phyloP scores from a whole-genome alignment of 176 grass and related monocot species.

The Cenchrus fungigraminus region DNA sequence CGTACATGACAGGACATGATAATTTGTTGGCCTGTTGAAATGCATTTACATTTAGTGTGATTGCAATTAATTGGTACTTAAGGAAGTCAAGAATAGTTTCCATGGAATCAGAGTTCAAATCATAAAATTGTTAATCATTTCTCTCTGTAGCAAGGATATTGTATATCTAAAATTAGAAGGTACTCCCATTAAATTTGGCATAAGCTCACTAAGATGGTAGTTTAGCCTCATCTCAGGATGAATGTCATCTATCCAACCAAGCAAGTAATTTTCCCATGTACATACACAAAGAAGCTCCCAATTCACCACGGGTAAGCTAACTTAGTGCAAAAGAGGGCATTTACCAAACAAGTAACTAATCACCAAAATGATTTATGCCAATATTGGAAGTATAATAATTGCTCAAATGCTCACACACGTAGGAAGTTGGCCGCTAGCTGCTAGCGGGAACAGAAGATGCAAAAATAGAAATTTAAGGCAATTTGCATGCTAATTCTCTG shows the following conservation, averaged over 20 bases:
- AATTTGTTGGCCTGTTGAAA: too few relatives aligned
- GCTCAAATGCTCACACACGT: too few relatives aligned
- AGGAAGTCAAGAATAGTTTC: too few relatives aligned
- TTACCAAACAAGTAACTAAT: constrained; percentile 22
- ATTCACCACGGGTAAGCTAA: not conserved
- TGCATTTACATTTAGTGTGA: too few relatives aligned
- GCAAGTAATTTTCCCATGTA: not conserved
- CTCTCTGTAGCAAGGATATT: not conserved
- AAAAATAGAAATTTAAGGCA: too few relatives aligned
- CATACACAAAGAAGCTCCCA: not conserved
- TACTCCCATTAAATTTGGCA: not conserved
- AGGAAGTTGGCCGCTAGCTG: too few relatives aligned
- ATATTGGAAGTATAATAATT: too few relatives aligned
- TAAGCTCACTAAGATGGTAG: not conserved
- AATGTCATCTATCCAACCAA: not conserved
- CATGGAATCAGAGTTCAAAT: too few relatives aligned
- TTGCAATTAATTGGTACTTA: too few relatives aligned
- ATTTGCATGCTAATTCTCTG: too few relatives aligned
- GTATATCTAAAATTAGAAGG: constrained; percentile 8
- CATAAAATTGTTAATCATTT: not conserved
- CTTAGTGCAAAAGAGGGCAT: not conserved
- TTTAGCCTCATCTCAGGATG: constrained; percentile 8
- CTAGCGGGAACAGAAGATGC: too few relatives aligned
- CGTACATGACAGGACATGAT: too few relatives aligned
- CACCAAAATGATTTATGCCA: not conserved